Evolutionary conservation across 257 asterid species (phyloP).

Genomic region (Solanum sparsipilum): DNA sequence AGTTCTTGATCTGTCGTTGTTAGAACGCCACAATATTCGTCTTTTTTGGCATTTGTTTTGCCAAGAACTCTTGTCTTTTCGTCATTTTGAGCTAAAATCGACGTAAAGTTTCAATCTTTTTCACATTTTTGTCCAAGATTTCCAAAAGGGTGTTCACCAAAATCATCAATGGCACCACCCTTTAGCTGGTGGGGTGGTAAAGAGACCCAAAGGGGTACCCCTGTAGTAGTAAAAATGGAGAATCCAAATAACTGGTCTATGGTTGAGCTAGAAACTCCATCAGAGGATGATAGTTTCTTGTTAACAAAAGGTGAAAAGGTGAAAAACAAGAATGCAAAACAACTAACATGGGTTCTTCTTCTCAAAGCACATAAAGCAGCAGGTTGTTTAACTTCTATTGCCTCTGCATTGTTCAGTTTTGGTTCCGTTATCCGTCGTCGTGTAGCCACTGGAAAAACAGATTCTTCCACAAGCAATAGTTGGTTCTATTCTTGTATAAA

Average conservation of each 20-base stretch:
- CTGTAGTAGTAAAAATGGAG: slow-evolving; percentile 92
- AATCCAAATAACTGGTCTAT: slow-evolving; percentile 93
- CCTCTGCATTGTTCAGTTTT: slow-evolving; percentile 63
- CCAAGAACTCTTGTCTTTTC: neutral
- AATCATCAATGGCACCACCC: slow-evolving; percentile 49
- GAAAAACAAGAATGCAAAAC: slow-evolving; percentile 89
- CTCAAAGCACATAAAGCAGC: slow-evolving; percentile 87
- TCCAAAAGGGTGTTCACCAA: neutral
- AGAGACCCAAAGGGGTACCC: slow-evolving; percentile 66
- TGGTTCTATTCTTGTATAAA: slow-evolving; percentile 55
- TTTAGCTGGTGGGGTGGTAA: slow-evolving; percentile 85
- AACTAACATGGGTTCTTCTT: slow-evolving; percentile 88
- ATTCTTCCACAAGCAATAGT: slow-evolving; percentile 44
- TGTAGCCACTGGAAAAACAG: slow-evolving; percentile 60
- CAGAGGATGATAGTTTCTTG: slow-evolving; percentile 64
- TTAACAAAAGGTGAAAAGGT: slow-evolving; percentile 37
- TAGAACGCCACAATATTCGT: neutral
- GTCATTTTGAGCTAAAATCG: neutral
- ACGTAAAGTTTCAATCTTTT: neutral
- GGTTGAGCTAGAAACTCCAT: slow-evolving; percentile 73
- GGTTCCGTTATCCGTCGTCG: slow-evolving; percentile 73
- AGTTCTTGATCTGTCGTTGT: neutral
- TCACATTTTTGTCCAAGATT: neutral
- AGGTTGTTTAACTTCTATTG: slow-evolving; percentile 73
- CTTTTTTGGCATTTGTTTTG: neutral